These are phyloP conservation scores for Hansenula lynferdii DNA, from an alignment of 1,139 yeast species.

Conservation along the genomic window DNA sequence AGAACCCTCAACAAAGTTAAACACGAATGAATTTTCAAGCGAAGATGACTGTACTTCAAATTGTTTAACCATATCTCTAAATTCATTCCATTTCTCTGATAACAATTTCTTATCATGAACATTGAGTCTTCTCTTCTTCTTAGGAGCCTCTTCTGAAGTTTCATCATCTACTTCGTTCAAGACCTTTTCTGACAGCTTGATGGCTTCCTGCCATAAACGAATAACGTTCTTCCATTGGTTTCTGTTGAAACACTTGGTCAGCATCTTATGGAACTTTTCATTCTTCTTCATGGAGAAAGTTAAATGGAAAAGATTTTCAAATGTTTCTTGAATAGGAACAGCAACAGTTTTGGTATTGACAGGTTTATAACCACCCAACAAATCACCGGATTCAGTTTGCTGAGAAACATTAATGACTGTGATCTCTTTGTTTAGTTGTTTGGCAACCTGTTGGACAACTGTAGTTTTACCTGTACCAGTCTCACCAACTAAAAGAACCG, in stretches of 20 bases:
- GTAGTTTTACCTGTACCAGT: slow-evolving; percentile 99
- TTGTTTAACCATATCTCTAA: slow-evolving; percentile 47
- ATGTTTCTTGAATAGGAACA: slow-evolving; percentile 76
- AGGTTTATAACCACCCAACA: slow-evolving; percentile 95
- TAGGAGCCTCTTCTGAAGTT: slow-evolving; percentile 30
- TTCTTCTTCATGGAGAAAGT: slow-evolving; percentile 87
- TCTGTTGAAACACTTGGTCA: slow-evolving; percentile 70
- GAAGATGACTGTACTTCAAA: slow-evolving; percentile 71
- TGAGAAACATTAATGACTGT: slow-evolving; percentile 95
- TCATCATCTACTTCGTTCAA: slow-evolving; percentile 33
- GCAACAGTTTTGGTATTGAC: slow-evolving; percentile 82
- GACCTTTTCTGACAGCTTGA: slow-evolving; percentile 63
- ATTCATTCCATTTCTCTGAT: slow-evolving; percentile 59
- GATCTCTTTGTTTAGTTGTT: slow-evolving; percentile 66
- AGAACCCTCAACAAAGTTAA: slow-evolving; percentile 90
- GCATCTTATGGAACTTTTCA: slow-evolving; percentile 65
- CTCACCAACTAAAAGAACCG: slow-evolving; percentile 90
- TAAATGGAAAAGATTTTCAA: slow-evolving; percentile 67
- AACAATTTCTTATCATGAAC: slow-evolving; percentile 44
- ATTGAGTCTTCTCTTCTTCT: slow-evolving; percentile 61
- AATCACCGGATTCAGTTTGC: slow-evolving; percentile 94
- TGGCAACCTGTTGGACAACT: slow-evolving; percentile 89
- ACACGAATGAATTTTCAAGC: slow-evolving; percentile 74
- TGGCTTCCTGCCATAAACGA: slow-evolving; percentile 81
- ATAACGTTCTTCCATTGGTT: slow-evolving; percentile 83